Conservation (phyloP, 2,329 filamentous ascomycete species). For the Fusarium sp. region DNA sequence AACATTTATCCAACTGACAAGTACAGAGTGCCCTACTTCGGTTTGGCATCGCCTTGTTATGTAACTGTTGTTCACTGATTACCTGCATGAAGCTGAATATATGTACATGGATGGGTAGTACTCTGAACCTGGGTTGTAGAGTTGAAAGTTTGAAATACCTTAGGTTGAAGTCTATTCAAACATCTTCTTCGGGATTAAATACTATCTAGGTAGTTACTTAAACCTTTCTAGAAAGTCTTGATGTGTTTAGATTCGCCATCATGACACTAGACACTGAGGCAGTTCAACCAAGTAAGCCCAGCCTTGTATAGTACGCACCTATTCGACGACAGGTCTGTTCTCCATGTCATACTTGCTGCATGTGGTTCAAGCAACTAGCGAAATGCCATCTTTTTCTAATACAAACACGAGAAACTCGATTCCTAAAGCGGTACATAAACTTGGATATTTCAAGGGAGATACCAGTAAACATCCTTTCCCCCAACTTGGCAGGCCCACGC, state of each 20-base stretch:
- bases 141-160: background rate
- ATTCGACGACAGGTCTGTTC: background rate
- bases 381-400: background rate
- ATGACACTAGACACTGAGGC: background rate
- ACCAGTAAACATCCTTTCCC: background rate
- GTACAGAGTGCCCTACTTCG: background rate
- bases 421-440: background rate
- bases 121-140: background rate
- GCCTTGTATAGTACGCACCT: background rate
- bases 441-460: background rate
- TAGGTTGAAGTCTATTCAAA: background rate
- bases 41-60: background rate
- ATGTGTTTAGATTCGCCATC: background rate
- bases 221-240: background rate
- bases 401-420: background rate
- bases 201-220: background rate
- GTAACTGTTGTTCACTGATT: background rate
- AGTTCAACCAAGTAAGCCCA: background rate
- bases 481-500: background rate
- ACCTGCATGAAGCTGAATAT: background rate
- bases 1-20: background rate
- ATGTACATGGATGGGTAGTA: background rate
- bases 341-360: background rate
- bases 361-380: background rate
- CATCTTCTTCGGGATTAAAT: background rate